A percentile compares a stretch with the other conserved stretches of the same genome.
Evolutionary conservation across 106 monocot genomes (phyloP).

Genomic region (Dendrobium nobile): DNA sequence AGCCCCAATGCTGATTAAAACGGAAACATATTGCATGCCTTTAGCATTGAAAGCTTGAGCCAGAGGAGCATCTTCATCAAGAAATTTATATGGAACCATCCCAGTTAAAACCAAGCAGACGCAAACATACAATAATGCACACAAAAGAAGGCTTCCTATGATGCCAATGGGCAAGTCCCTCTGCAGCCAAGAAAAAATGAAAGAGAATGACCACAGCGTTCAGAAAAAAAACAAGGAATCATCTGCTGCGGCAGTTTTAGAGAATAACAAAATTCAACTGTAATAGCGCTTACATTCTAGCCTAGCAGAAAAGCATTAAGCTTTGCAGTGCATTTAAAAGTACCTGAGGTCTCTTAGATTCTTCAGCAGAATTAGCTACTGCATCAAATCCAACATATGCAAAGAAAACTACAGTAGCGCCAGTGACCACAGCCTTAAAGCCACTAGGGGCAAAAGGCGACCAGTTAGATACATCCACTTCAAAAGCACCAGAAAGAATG

Average conservation of each 20-base stretch:
- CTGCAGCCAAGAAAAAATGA: constrained; percentile 21
- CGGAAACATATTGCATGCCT: constrained; percentile 74
- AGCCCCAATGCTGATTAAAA: constrained; percentile 91
- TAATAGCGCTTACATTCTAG: not conserved
- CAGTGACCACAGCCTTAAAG: constrained; percentile 83
- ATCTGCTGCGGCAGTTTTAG: not conserved
- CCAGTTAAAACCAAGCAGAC: constrained; percentile 96
- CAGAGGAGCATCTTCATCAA: constrained; percentile 92
- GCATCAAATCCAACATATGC: constrained; percentile 99
- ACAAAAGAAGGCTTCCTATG: constrained; percentile 77
- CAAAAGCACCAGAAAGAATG: constrained; percentile 71
- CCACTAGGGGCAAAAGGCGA: constrained; percentile 94
- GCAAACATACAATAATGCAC: constrained; percentile 60
- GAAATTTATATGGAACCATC: constrained; percentile 82
- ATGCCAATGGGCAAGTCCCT: constrained; percentile 98
- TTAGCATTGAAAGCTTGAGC: constrained; percentile 91
- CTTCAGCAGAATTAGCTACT: constrained; percentile 97
- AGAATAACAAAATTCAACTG: constrained; percentile 4
- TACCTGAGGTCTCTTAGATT: constrained; percentile 92
- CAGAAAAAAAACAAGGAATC: not conserved
- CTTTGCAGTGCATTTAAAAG: not conserved
- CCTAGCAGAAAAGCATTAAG: not conserved
- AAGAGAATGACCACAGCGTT: not conserved
- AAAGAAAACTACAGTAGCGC: constrained; percentile 96
- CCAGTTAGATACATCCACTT: constrained; percentile 97